Evolutionary conservation across 1,284 basidiomycete species (phyloP).

Genomic region (Chondrostereum purpureum): DNA sequence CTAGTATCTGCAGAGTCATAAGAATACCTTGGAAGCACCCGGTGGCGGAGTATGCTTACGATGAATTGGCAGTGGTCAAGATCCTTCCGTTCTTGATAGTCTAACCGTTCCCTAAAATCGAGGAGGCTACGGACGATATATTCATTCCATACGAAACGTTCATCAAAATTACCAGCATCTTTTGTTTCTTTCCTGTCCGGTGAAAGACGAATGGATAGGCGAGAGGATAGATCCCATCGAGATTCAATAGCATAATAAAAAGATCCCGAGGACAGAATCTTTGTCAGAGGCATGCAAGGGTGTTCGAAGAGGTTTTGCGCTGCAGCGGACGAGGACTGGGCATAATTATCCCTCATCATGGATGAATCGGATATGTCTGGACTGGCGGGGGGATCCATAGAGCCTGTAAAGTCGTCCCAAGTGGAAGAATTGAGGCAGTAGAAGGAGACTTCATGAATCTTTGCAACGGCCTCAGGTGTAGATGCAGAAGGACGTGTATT

Average conservation of each 20-base stretch:
- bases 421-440: constrained; percentile 63
- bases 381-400: constrained; percentile 40
- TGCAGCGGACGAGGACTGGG: constrained; percentile 32
- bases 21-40: neutral
- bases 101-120: constrained; percentile 74
- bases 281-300: constrained; percentile 84
- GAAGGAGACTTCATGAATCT: constrained; percentile 75
- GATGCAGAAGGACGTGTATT: constrained; percentile 60
- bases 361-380: constrained; percentile 46
- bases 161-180: constrained; percentile 67
- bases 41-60: constrained; percentile 40
- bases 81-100: constrained; percentile 59
- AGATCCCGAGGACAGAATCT: constrained; percentile 85
- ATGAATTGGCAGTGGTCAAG: constrained; percentile 77
- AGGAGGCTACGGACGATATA: constrained; percentile 76
- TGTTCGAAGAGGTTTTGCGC: constrained; percentile 70
- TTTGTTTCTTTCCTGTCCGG: constrained; percentile 39
- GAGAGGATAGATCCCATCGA: constrained; percentile 84
- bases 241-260: constrained; percentile 89
- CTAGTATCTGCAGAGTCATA: constrained; percentile 61
- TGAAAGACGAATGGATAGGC: constrained; percentile 63
- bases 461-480: constrained; percentile 56
- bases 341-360: constrained; percentile 43
- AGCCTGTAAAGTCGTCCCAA: constrained; percentile 64
- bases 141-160: constrained; percentile 85